Base-by-base conservation (phyloP, 2,329 filamentous ascomycete species). In the Arthrobotrys megalospora region DNA sequence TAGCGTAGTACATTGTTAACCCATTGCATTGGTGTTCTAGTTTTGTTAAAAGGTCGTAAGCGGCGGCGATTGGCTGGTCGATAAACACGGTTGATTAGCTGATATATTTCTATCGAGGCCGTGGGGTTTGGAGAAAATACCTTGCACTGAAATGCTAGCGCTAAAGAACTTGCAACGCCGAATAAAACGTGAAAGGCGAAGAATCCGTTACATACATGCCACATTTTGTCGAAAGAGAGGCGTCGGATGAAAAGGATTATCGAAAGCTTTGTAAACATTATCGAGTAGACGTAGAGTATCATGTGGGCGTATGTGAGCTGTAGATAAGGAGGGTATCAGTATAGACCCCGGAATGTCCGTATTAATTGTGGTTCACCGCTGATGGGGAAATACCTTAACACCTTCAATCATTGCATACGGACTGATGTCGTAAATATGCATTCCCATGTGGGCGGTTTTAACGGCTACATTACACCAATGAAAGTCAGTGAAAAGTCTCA, bases 71-170 rank as follows among this genome's bases (percentile, higher is more conserved):
- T 0, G 71, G 71, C 71, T 76, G 28, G 4, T 8, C 19, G 2
- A 21, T 36, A 63, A 24, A 16, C 32, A 69, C 19, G 7, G 16
- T 55, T 34, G 7, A 10, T 55, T 34, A 63, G 41, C 14, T 10
- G 34, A 8, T 2, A 12, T 28, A 28, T 5, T 5, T 28, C 3
- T 16, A 3, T 8, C 2, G 7, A 16, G 14, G 2, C 16, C 7
- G 36, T 6, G 19, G 34, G 34, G 6, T 64, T 36, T 10, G 3
- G 47, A 14, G 47, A 6, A 47, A 2, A 5, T 62, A 76, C 71
- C 62, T 53, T 76, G 64, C 71, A 76, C n/a, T 76, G 71, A 43
- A 76, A 76, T 6, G 71, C 71, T n/a, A 76, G 24, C 12, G 71
- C 71, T 8, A 76, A 28, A 28, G 53, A 68, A 16, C 71, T 76